Evolutionary conservation across 768 basidiomycete genomes (phyloP).

Genomic region (Phallus indusiatus): DNA sequence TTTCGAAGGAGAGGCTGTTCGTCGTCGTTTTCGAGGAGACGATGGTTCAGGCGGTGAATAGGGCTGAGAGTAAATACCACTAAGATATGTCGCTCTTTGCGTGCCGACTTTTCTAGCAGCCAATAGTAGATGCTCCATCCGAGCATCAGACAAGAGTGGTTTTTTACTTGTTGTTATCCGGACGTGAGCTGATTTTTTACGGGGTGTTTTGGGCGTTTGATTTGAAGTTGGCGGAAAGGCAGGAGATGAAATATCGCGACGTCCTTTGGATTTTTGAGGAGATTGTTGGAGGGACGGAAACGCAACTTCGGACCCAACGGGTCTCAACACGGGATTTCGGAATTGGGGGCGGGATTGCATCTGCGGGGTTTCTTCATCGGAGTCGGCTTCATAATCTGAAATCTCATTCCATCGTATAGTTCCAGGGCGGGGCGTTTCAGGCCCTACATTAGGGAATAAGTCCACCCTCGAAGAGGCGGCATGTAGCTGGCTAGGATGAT

Average conservation of each 20-base stretch:
- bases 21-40: conserved; percentile 19
- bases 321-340: conserved; percentile 4
- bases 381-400: conserved; percentile 14
- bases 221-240: neutral
- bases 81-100: conserved; percentile 45
- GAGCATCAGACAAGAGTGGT: conserved; percentile 40
- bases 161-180: neutral
- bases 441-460: conserved; percentile 1
- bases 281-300: conserved; percentile 16
- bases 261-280: neutral
- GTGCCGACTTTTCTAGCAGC: conserved; percentile 64
- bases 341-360: conserved; percentile 7
- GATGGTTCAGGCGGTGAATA: conserved; percentile 17
- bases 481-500: conserved; percentile 29
- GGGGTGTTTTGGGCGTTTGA: conserved; percentile 1
- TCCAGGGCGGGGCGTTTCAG: neutral
- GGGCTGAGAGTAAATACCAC: conserved; percentile 32
- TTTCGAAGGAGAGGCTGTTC: conserved; percentile 10
- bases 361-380: conserved; percentile 20
- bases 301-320: conserved; percentile 15
- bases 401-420: conserved; percentile 13
- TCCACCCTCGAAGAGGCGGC: neutral
- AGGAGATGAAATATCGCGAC: neutral
- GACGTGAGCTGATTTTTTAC: neutral
- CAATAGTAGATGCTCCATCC: conserved; percentile 59